Evolutionary conservation across 208 protist species (phyloP), one percentile per base, ranked within the genome.

Genomic region (Leishmania mexicana): DNA sequence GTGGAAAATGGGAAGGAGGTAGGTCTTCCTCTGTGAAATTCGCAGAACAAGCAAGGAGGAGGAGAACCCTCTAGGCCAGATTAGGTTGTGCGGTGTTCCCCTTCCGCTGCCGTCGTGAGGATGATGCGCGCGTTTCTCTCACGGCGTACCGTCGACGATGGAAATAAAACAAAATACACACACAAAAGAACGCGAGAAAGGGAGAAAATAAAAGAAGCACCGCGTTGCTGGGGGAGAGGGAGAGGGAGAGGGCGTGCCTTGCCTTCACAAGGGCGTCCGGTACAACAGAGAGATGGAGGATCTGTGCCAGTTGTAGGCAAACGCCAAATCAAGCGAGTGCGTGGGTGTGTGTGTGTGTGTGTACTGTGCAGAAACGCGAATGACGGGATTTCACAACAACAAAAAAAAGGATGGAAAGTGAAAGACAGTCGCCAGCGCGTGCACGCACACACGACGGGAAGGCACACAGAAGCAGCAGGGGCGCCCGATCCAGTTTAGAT

Each of bases 311-410:
- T 17, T 5, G 54, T 60, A 8, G 19, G 7, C 21, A 60, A 19
- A 60, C 19, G 54, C 24, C 7, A 28, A 60, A 28, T 19, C 54
- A 60, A 5, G 54, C 21, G 21, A 60, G 54, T 7, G 54, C 17
- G 54, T 19, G 24, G 54, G 54, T n/a, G 21, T 35, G 31, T 35
- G 31, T 35, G 31, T 45, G 42, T 45, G 42, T 3, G 42, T 45
- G 42, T 45, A 2, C n/a, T 35, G 64, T 54, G 73, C 40, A 58
- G 35, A 73, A 80, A 76, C 42, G 58, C 57, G n/a, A 75, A 70
- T 38, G 57, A 31, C 8, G 57, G 28, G 8, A 62, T 62, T 62
- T 17, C 10, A 24, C 8, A 53, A 21, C 38, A 75, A 71, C 53
- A 71, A 53, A 21, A 53, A 75, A 71, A 65, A 71, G 45, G 15